These are phyloP conservation scores for Dothiorella sarmentorum DNA, from an alignment of 2,329 filamentous ascomycete species.

Conservation along the genomic window DNA sequence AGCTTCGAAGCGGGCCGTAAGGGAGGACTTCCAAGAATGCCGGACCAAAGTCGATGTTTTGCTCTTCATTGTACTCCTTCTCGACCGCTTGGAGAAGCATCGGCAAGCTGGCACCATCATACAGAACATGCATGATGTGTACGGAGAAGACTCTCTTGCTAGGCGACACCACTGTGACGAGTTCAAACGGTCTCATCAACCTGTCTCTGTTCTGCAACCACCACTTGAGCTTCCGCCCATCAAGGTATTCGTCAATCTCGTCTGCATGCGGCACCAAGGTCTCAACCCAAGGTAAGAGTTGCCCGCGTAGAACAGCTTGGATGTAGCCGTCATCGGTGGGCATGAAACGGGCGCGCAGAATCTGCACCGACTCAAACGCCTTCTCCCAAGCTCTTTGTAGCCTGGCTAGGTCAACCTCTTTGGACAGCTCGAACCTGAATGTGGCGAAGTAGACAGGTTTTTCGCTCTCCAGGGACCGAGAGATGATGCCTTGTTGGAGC, in stretches of 20 bases:
- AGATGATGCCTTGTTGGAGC: conserved; percentile 82
- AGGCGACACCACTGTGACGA: conserved; percentile 42
- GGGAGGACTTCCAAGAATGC: conserved; percentile 65
- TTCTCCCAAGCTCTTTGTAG: conserved; percentile 58
- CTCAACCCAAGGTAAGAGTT: conserved; percentile 45
- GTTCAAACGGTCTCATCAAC: conserved; percentile 52
- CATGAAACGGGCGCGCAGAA: conserved; percentile 71
- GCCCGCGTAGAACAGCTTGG: conserved; percentile 61
- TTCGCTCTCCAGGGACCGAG: conserved; percentile 59
- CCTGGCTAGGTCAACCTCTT: conserved; percentile 42
- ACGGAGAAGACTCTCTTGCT: conserved; percentile 50
- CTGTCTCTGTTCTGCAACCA: conserved; percentile 49
- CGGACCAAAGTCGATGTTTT: conserved; percentile 39
- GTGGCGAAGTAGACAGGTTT: conserved; percentile 70
- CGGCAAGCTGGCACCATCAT: conserved; percentile 77
- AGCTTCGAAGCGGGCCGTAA: conserved; percentile 61
- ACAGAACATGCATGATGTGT: conserved; percentile 79
- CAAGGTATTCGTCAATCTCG: conserved; percentile 34
- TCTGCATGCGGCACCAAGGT: conserved; percentile 27
- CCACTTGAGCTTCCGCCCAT: conserved; percentile 50
- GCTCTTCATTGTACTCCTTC: conserved; percentile 46
- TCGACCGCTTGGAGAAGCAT: conserved; percentile 62
- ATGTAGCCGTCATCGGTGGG: conserved; percentile 71
- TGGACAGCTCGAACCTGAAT: conserved; percentile 60
- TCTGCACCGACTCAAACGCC: conserved; percentile 53